A percentile compares a stretch with the other conserved stretches of the same genome.
Evolutionary conservation across 352 stramenopile species (phyloP).

Genomic region (Globisporangium splendens): DNA sequence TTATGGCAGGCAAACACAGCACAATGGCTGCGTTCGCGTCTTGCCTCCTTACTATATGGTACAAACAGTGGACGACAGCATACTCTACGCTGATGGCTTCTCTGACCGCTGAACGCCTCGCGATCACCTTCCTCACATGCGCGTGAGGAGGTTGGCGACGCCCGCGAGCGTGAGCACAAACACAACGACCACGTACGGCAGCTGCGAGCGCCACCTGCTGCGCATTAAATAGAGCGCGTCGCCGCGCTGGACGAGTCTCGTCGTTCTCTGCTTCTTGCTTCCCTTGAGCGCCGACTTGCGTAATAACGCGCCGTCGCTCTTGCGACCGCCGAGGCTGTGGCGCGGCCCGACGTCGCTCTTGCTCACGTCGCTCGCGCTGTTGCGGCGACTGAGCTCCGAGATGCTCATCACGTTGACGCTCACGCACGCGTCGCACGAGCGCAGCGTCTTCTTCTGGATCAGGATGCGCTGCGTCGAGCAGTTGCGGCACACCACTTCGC

Average conservation of each 20-base stretch:
- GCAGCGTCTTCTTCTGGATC: conserved; percentile 70
- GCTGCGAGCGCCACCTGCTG: conserved; percentile 22
- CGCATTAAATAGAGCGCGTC: conserved; percentile 11
- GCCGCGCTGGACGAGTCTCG: conserved; percentile 1
- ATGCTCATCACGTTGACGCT: conserved; percentile 51
- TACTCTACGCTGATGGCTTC: background rate
- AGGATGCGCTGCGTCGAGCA: conserved; percentile 75
- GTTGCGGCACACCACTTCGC: conserved; percentile 67
- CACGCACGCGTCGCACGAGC: conserved; percentile 75
- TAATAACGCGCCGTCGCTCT: conserved; percentile 16
- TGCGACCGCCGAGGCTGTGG: conserved; percentile 5
- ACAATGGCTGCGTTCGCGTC: too few species aligned
- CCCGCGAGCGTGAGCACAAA: conserved; percentile 26
- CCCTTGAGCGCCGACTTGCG: conserved; percentile 11
- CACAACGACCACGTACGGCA: conserved; percentile 28
- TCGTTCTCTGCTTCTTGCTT: background rate
- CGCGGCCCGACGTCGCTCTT: conserved; percentile 13
- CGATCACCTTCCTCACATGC: background rate
- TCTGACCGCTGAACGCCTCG: background rate
- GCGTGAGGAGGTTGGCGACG: conserved; percentile 22
- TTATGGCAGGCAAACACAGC: too few species aligned
- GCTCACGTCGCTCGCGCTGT: conserved; percentile 30
- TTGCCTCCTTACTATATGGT: too few species aligned
- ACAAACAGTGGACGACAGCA: background rate
- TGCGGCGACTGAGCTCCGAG: conserved; percentile 35